Percentiles rank a stretch among this genome's conserved stretches.
Conservation (phyloP, 768 basidiomycete species). For the Paxillus involutus region DNA sequence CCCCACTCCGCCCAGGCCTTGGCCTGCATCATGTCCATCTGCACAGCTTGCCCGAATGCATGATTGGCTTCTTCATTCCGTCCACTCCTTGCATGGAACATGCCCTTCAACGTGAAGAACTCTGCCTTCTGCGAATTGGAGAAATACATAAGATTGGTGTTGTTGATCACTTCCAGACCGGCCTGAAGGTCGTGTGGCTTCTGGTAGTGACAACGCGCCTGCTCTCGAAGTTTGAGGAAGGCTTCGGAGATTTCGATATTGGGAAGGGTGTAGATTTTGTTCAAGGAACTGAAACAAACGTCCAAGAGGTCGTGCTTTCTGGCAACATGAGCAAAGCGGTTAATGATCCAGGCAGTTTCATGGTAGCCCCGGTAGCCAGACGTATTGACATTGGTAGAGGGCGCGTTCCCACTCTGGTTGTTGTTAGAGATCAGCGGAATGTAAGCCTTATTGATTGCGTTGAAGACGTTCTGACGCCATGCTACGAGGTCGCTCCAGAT, state of each 20-base stretch:
- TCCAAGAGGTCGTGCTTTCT: constrained; percentile 95
- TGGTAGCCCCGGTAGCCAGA: constrained; percentile 96
- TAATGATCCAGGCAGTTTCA: constrained; percentile 99
- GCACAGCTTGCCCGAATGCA: constrained; percentile 93
- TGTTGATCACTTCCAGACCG: constrained; percentile 98
- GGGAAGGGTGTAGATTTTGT: constrained; percentile 97
- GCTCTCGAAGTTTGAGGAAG: constrained; percentile 97
- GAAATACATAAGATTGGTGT: constrained; percentile 99
- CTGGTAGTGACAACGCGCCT: constrained; percentile 97
- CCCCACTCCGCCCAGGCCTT: constrained; percentile 99
- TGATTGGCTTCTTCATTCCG: constrained; percentile 87
- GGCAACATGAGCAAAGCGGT: constrained; percentile 97
- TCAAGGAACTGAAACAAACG: constrained; percentile 91
- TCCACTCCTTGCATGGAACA: constrained; percentile 91
- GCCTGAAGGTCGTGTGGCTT: constrained; percentile 90
- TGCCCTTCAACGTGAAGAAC: constrained; percentile 97
- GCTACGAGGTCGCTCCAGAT: constrained; percentile 99
- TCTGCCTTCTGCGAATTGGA: constrained; percentile 93
- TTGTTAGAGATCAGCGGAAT: constrained; percentile 79
- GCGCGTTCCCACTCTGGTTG: constrained; percentile 49
- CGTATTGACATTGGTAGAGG: constrained; percentile 66
- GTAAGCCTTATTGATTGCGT: constrained; percentile 94
- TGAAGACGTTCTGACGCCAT: constrained; percentile 98
- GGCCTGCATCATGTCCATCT: constrained; percentile 90
- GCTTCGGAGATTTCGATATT: constrained; percentile 99